These are phyloP conservation scores for Trichoderma koningiopsis DNA, from an alignment of 2,329 filamentous ascomycete genomes.

Conservation along the genomic window DNA sequence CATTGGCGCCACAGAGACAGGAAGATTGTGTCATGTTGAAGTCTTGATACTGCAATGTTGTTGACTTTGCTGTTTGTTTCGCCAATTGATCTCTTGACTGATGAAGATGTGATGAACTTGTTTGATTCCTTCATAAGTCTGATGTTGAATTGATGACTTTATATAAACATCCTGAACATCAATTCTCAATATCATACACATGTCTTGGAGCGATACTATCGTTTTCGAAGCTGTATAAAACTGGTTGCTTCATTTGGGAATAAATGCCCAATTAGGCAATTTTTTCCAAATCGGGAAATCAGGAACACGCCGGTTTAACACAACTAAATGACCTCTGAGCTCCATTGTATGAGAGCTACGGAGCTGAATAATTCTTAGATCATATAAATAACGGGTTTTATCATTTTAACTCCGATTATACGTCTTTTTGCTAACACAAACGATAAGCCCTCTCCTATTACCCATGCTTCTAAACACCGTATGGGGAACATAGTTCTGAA, in stretches of 20 bases:
- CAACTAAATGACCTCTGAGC: neutral
- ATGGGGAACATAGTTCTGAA: neutral
- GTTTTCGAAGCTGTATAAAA: neutral
- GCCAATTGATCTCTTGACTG: neutral
- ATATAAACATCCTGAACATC: neutral
- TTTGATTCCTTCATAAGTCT: neutral
- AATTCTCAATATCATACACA: neutral
- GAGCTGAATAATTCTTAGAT: neutral
- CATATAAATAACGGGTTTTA: neutral
- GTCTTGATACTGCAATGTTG: neutral
- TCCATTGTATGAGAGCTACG: neutral
- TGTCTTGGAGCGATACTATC: neutral
- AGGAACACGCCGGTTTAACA: neutral
- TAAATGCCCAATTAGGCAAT: neutral
- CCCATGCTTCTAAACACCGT: neutral
- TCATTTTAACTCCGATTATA: neutral
- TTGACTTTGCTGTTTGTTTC: neutral
- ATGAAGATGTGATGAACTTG: neutral
- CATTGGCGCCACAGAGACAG: constrained; percentile 9
- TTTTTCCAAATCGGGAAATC: neutral
- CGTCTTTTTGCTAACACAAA: neutral
- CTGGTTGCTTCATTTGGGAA: neutral
- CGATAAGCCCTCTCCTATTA: neutral
- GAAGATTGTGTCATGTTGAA: constrained; percentile 17
- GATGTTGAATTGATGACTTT: neutral